Conservation (phyloP, 164 flowering plant species). For the Akebia trifoliata region DNA sequence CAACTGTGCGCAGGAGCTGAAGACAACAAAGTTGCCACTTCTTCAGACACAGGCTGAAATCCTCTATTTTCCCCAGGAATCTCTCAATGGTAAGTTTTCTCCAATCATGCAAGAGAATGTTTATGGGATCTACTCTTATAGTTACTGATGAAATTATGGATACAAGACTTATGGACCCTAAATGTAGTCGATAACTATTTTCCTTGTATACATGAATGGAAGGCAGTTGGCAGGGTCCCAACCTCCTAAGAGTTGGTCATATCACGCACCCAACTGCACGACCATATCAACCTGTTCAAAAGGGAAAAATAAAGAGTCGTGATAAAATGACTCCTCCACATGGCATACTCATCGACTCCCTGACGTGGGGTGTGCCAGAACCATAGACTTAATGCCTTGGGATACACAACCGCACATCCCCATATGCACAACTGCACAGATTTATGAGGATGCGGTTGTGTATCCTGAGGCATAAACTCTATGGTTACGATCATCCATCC, state of each 20-base stretch:
- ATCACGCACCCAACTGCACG: background rate
- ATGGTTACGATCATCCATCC: too few relatives aligned
- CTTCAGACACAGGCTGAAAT: constrained; percentile 7
- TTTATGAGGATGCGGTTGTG: too few relatives aligned
- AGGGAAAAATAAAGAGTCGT: too few relatives aligned
- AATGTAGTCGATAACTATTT: background rate
- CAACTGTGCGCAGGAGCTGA: background rate
- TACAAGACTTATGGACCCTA: constrained; percentile 6
- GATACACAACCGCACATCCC: too few relatives aligned
- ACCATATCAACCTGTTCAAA: too few relatives aligned
- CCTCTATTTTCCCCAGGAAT: background rate
- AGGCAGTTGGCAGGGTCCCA: background rate
- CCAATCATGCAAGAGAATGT: constrained; percentile 11
- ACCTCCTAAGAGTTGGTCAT: background rate
- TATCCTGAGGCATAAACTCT: too few relatives aligned
- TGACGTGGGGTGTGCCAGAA: too few relatives aligned
- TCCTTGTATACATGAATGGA: background rate
- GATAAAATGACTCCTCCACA: too few relatives aligned
- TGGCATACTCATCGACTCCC: too few relatives aligned
- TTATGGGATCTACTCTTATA: constrained; percentile 7
- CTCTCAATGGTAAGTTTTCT: constrained; percentile 18
- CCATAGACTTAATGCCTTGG: too few relatives aligned
- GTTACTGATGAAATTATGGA: background rate
- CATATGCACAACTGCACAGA: too few relatives aligned
- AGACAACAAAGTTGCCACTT: constrained; percentile 6